Evolutionary conservation across 306 rosid species (phyloP), one percentile per base, ranked within the genome.

Genomic region (Begonia peltatifolia): DNA sequence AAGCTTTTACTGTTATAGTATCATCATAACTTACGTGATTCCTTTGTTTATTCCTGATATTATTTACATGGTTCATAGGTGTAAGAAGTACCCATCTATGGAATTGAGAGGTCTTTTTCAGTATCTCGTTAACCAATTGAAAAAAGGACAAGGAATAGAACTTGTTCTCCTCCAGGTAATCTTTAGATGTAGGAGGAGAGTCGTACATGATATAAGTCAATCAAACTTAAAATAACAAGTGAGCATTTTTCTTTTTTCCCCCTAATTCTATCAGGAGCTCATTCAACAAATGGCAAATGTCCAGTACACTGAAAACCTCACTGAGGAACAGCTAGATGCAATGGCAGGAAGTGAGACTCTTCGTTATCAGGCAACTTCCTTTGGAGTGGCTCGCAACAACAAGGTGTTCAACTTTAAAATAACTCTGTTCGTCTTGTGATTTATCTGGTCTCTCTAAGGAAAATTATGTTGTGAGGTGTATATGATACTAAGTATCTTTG

Each of bases 271-370:
- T 63, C 72, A 90, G 99, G 99, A 90, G 71, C 99, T 90, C 52
- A 71, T 90, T 76, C 99, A 90, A 61, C 99, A 90, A 86, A 90
- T 90, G 99, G 99, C 95, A 75, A 90, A 90, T 68, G 92, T 90
- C 71, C 99, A 90, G 63, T 87, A 78, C 76, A 90, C 99, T 0
- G 95, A 90, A 73, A 83, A 90, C 67, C 75, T 90, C 62, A 90
- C 99, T 46, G 99, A 83, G 74, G 99, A 86, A 36, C 99, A 90
- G 77, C 74, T 90, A 71, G 99, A 90, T 73, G 77, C 95, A 41
- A 90, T 86, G 95, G 99, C 99, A 9, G 99, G 99, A 66, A 76
- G 99, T 68, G 99, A 86, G 75, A 83, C 99, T 43, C 94, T 90
- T 25, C 87, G 94, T 50, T 87, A 80, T 64, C 95, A 86, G 67